phyloP scores from a whole-genome alignment of 1,284 basidiomycete species.

The Boletus albobrunnescens region DNA sequence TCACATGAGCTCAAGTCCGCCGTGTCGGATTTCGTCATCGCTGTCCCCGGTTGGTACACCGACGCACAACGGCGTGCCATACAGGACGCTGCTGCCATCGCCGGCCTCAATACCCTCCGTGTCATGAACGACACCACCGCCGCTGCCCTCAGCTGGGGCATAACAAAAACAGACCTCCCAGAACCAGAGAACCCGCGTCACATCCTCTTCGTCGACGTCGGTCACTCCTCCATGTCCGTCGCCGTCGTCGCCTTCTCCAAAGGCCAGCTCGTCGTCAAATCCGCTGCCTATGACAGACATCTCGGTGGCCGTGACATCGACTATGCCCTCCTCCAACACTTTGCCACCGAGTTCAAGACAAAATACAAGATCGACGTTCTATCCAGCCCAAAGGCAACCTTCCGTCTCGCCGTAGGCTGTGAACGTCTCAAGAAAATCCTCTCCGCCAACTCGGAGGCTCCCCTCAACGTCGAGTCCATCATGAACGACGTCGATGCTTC shows the following conservation, averaged over 20 bases:
- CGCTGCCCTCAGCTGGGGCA: slow-evolving; percentile 90
- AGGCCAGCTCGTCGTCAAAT: slow-evolving; percentile 82
- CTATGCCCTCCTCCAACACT: slow-evolving; percentile 81
- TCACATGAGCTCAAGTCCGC: slow-evolving; percentile 77
- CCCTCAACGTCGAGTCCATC: slow-evolving; percentile 88
- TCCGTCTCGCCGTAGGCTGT: slow-evolving; percentile 82
- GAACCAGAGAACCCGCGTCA: slow-evolving; percentile 75
- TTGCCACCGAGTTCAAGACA: slow-evolving; percentile 82
- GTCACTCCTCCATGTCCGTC: slow-evolving; percentile 85
- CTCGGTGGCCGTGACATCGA: slow-evolving; percentile 94
- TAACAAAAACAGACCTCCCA: slow-evolving; percentile 93
- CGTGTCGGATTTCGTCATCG: slow-evolving; percentile 88
- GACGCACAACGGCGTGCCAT: slow-evolving; percentile 86
- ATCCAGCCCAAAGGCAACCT: slow-evolving; percentile 83
- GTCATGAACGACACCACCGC: slow-evolving; percentile 95
- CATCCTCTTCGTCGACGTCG: slow-evolving; percentile 90
- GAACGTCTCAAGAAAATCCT: slow-evolving; percentile 77
- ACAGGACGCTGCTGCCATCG: slow-evolving; percentile 84
- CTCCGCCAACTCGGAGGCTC: slow-evolving; percentile 80
- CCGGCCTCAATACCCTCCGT: slow-evolving; percentile 83
- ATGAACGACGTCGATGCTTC: slow-evolving; percentile 93
- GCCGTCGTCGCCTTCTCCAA: slow-evolving; percentile 88
- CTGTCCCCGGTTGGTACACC: slow-evolving; percentile 93
- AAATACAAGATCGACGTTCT: slow-evolving; percentile 96
- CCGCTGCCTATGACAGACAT: slow-evolving; percentile 84